phyloP scores from a whole-genome alignment of 148 eudicot genomes.

The Gaultheria prostrata region DNA sequence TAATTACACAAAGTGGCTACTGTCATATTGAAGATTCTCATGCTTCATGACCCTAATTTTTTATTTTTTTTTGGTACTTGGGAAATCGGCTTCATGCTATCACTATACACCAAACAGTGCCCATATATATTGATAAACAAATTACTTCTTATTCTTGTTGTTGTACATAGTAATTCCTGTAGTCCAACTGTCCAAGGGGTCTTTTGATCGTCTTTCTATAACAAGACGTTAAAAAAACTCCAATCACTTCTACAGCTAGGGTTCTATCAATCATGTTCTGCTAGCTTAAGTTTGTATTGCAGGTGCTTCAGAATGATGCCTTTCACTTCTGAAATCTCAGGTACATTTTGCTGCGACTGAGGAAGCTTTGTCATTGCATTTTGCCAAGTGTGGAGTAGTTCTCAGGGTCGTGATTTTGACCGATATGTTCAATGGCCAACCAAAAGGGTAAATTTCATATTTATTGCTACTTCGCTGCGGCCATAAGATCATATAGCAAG shows the following conservation, averaged over 20 bases:
- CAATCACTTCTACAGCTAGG: neutral
- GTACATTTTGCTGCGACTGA: constrained; percentile 43
- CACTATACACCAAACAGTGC: neutral
- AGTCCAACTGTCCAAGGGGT: constrained; percentile 9
- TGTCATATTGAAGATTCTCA: neutral
- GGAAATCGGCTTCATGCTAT: neutral
- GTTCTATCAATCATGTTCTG: neutral
- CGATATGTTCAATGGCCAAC: constrained; percentile 14
- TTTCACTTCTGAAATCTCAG: constrained; percentile 22
- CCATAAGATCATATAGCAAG: neutral
- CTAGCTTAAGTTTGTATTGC: constrained; percentile 11
- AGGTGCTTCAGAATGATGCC: constrained; percentile 8
- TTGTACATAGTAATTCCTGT: neutral
- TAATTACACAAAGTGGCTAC: neutral
- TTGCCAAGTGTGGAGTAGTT: constrained; percentile 41
- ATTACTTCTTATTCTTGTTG: neutral
- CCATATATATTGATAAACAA: neutral
- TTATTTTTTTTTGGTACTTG: too few relatives aligned
- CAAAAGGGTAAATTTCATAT: constrained; percentile 26
- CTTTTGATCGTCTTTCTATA: neutral
- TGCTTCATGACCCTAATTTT: neutral
- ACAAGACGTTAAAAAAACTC: neutral
- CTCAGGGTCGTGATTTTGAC: constrained; percentile 25
- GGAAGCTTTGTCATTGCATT: constrained; percentile 32
- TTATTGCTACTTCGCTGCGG: neutral